A percentile compares a stretch with the other conserved stretches of the same genome.
phyloP scores from a whole-genome alignment of 768 basidiomycete genomes.

The Kwoniella sp. region DNA sequence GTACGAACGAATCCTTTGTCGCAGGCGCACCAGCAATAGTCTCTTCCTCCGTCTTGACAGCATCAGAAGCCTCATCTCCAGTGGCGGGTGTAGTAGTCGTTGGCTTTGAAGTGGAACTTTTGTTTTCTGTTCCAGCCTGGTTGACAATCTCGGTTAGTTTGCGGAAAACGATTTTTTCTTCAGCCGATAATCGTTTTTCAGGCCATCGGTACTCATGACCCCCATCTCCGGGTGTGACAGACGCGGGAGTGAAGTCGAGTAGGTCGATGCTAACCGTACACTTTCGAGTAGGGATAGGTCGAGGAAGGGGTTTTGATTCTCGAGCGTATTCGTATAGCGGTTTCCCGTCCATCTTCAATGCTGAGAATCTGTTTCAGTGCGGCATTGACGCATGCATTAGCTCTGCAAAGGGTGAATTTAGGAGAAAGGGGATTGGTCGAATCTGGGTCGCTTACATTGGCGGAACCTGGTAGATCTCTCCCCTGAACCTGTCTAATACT shows the following conservation, averaged over 20 bases:
- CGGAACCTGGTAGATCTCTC: conserved; percentile 85
- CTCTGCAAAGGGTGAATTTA: too few species aligned
- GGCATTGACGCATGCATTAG: too few species aligned
- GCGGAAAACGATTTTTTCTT: conserved; percentile 71
- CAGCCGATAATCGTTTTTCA: conserved; percentile 66
- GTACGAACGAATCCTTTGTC: conserved; percentile 17
- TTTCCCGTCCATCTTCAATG: conserved; percentile 96
- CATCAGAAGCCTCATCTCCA: not conserved
- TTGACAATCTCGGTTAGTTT: conserved; percentile 61
- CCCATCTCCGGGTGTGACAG: conserved; percentile 52
- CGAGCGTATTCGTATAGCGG: conserved; percentile 95
- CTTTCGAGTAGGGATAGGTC: conserved; percentile 84
- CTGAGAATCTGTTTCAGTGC: conserved; percentile 73
- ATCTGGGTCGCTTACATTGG: conserved; percentile 72
- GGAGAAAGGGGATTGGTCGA: too few species aligned
- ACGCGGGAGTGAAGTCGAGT: conserved; percentile 69
- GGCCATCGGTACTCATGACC: conserved; percentile 81
- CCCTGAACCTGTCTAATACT: conserved; percentile 72
- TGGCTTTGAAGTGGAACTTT: not conserved
- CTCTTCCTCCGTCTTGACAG: not conserved
- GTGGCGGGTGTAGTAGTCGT: conserved; percentile 8
- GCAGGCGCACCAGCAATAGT: not conserved
- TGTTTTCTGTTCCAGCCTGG: conserved; percentile 25
- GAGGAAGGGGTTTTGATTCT: conserved; percentile 82
- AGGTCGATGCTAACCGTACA: conserved; percentile 80